Conservation (phyloP, 2,329 filamentous ascomycete species). For the Metarhizium album region DNA sequence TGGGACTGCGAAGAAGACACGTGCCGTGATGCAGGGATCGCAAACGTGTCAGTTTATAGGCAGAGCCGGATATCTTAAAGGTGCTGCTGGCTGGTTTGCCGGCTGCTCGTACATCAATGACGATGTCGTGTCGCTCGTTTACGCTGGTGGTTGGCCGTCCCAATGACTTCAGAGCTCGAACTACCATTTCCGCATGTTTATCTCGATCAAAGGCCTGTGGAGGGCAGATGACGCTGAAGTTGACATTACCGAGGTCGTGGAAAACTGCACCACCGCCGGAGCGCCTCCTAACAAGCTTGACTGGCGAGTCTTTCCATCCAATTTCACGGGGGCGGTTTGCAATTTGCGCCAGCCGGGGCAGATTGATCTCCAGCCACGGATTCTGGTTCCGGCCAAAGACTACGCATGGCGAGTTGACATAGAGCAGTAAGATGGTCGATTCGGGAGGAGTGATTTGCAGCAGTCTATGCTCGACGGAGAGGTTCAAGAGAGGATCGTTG, state of each 20-base stretch:
- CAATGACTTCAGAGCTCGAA: conserved; percentile 59
- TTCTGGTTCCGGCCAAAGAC: conserved; percentile 96
- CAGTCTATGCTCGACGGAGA: conserved; percentile 87
- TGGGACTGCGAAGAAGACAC: conserved; percentile 67
- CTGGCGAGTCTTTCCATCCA: conserved; percentile 17
- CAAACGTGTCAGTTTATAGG: conserved; percentile 79
- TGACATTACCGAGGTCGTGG: conserved; percentile 86
- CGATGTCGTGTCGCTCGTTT: conserved; percentile 89
- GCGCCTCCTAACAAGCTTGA: conserved; percentile 66
- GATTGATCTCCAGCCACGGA: conserved; percentile 85
- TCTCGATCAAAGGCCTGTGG: conserved; percentile 67
- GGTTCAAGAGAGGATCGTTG: conserved; percentile 73
- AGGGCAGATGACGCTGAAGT: conserved; percentile 87
- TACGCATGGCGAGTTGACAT: conserved; percentile 77
- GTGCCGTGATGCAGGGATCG: conserved; percentile 89
- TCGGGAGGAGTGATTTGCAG: conserved; percentile 61
- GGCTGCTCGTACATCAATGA: conserved; percentile 42
- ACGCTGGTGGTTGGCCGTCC: conserved; percentile 55
- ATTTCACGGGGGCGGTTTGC: conserved; percentile 11
- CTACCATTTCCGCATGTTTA: conserved; percentile 86
- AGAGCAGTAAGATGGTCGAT: conserved; percentile 74
- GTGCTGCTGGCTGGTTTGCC: conserved; percentile 18
- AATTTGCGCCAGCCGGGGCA: conserved; percentile 42
- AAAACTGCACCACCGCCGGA: conserved; percentile 91
- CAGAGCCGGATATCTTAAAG: conserved; percentile 84